These are phyloP conservation scores for Cinnamomum micranthum DNA, from an alignment of 164 flowering plant species.

Conservation along the genomic window DNA sequence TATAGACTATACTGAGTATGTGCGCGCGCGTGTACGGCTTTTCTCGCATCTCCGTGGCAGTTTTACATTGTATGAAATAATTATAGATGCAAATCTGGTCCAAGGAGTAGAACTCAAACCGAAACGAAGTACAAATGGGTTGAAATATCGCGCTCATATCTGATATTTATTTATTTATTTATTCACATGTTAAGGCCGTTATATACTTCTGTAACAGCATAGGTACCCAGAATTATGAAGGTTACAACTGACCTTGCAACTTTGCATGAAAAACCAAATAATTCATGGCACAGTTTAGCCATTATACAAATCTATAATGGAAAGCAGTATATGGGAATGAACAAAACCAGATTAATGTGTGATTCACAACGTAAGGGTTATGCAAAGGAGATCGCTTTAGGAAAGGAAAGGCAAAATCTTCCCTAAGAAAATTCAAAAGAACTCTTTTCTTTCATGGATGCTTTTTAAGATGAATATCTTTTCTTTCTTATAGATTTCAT, in stretches of 20 bases:
- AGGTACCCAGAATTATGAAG: not conserved
- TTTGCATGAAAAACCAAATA: not conserved
- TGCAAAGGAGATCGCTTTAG: constrained; percentile 41
- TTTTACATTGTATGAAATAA: too few species aligned
- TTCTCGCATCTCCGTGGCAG: too few species aligned
- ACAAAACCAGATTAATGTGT: constrained; percentile 27
- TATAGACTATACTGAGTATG: too few species aligned
- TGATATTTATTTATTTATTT: too few species aligned
- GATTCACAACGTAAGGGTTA: constrained; percentile 47
- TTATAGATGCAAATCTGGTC: too few species aligned
- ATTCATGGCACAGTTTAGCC: not conserved
- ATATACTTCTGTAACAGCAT: too few species aligned
- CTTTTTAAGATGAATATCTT: constrained; percentile 16
- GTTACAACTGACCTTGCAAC: not conserved
- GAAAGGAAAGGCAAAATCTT: constrained; percentile 40
- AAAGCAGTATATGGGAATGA: constrained; percentile 12
- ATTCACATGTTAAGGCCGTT: too few species aligned
- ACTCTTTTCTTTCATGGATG: constrained; percentile 42
- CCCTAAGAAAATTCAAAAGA: constrained; percentile 41
- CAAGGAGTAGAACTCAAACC: too few species aligned
- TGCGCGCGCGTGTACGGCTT: too few species aligned
- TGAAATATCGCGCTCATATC: too few species aligned
- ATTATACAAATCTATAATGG: not conserved
- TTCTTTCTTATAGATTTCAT: constrained; percentile 9
- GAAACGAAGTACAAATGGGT: too few species aligned